phyloP scores from a whole-genome alignment of 2,329 filamentous ascomycete species.

The Dactylellina drechsleri region DNA sequence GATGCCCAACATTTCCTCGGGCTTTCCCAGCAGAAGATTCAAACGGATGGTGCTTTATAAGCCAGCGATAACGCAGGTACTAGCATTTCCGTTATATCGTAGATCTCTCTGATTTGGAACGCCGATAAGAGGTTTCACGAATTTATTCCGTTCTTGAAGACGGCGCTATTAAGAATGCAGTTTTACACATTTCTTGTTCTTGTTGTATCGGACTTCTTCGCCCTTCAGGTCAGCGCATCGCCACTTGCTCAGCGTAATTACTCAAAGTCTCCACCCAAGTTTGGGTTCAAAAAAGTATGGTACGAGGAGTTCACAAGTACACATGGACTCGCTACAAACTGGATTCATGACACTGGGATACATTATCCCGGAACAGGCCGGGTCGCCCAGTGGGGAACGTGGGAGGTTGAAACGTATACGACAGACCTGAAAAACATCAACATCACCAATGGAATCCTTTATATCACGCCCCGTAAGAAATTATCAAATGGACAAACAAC shows the following conservation, averaged over 20 bases:
- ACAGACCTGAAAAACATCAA: constrained; percentile 62
- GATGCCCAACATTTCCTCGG: no score
- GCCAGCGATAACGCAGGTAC: no score
- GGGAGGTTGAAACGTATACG: constrained; percentile 66
- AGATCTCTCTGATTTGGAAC: no score
- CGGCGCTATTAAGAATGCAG: constrained; percentile 2
- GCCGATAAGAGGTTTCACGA: no score
- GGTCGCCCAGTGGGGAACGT: constrained; percentile 64
- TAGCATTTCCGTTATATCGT: no score
- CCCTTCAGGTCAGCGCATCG: constrained; percentile 2
- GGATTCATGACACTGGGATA: constrained; percentile 29
- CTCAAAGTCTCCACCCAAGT: not conserved
- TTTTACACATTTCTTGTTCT: constrained; percentile 17
- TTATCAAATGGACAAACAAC: constrained; percentile 53
- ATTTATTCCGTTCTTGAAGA: not conserved
- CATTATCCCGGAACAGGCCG: constrained; percentile 22
- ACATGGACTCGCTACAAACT: constrained; percentile 27
- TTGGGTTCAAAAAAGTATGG: constrained; percentile 35
- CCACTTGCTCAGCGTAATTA: not conserved
- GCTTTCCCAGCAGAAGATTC: no score
- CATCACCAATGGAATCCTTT: constrained; percentile 61
- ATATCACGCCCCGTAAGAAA: constrained; percentile 60
- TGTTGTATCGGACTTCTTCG: not conserved
- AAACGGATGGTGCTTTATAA: no score
- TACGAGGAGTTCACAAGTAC: constrained; percentile 29